phyloP scores from a whole-genome alignment of 345 rosid genomes.

The Hibiscus trionum region DNA sequence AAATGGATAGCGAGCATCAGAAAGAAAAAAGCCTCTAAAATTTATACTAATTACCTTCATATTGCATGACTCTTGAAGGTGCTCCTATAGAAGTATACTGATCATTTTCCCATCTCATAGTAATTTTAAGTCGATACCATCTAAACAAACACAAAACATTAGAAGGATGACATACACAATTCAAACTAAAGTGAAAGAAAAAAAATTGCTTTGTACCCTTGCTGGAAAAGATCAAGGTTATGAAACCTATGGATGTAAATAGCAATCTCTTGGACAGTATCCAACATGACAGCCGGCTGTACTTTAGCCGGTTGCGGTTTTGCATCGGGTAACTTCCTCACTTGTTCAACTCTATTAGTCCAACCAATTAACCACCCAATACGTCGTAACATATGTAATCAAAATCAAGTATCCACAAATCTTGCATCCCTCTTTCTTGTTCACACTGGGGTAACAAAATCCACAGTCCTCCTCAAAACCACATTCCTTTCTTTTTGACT shows the following conservation, averaged over 20 bases:
- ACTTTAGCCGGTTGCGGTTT: background rate
- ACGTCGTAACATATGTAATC: conserved; percentile 41
- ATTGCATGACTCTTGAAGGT: conserved; percentile 88
- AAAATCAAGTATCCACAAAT: conserved; percentile 16
- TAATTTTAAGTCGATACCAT: conserved; percentile 86
- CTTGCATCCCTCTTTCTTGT: conserved; percentile 26
- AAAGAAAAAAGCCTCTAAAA: conserved; percentile 1
- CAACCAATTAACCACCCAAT: conserved; percentile 48
- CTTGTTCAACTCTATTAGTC: background rate
- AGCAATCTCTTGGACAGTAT: background rate
- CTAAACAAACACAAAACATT: conserved; percentile 24
- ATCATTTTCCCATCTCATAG: conserved; percentile 77
- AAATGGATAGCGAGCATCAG: background rate
- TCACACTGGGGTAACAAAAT: background rate
- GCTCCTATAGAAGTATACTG: conserved; percentile 40
- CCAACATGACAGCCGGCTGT: background rate
- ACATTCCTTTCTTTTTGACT: background rate
- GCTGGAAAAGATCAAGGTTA: background rate
- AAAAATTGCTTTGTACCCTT: background rate
- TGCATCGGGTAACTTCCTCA: background rate
- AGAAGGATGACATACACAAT: background rate
- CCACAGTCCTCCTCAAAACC: background rate
- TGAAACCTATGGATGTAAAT: background rate
- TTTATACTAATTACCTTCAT: conserved; percentile 59
- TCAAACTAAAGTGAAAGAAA: background rate